These are phyloP conservation scores for Geopyxis carbonaria DNA, from an alignment of 495 filamentous ascomycete genomes.

Conservation along the genomic window DNA sequence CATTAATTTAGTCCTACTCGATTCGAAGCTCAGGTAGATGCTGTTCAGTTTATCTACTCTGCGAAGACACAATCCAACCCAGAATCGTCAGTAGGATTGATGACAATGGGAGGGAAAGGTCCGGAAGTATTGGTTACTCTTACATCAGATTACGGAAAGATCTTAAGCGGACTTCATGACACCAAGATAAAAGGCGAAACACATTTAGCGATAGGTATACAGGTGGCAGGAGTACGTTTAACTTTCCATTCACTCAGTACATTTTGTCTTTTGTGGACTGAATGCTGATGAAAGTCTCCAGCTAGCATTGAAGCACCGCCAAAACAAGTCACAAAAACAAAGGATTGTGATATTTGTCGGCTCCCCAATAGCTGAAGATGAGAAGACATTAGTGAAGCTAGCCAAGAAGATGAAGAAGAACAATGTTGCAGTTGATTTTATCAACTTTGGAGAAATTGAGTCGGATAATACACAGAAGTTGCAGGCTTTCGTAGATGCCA, in stretches of 20 bases:
- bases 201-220: constrained; percentile 81
- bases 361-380: constrained; percentile 72
- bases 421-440: constrained; percentile 77
- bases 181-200: constrained; percentile 81
- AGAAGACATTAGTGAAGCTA: constrained; percentile 73
- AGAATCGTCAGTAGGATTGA: constrained; percentile 89
- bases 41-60: constrained; percentile 84
- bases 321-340: constrained; percentile 88
- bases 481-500: constrained; percentile 75
- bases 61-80: constrained; percentile 87
- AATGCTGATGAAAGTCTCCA: constrained; percentile 57
- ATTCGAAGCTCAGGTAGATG: constrained; percentile 90
- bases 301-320: constrained; percentile 94
- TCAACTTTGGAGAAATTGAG: constrained; percentile 83
- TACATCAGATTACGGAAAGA: constrained; percentile 86
- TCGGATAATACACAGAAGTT: constrained; percentile 85
- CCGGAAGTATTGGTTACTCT: constrained; percentile 92
- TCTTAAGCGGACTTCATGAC: constrained; percentile 78
- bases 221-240: constrained; percentile 70
- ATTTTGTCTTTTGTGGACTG: constrained; percentile 80
- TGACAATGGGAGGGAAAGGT: constrained; percentile 96
- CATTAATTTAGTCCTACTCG: constrained; percentile 50
- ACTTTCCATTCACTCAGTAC: constrained; percentile 28
- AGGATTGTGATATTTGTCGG: constrained; percentile 93
- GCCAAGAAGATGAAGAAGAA: constrained; percentile 98